Evolutionary conservation across 495 filamentous ascomycete species (phyloP).

Genomic region (Pseudomonodictys pantanalensis): DNA sequence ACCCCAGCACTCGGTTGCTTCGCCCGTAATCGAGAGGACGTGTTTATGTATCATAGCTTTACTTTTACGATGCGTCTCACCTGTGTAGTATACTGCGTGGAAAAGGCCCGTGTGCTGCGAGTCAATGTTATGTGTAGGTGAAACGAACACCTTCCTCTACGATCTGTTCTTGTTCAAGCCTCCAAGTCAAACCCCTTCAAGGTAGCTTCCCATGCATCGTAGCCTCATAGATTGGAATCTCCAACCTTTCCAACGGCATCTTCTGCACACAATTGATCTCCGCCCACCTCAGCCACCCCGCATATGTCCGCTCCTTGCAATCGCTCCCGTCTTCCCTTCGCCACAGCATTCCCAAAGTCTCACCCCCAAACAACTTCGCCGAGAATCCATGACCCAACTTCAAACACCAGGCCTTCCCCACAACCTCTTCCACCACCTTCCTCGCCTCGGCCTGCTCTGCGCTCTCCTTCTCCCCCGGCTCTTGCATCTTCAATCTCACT

Average conservation of each 20-base stretch:
- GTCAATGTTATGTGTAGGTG: too few species aligned
- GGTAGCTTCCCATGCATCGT: too few species aligned
- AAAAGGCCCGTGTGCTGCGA: too few species aligned
- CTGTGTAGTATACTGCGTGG: too few species aligned
- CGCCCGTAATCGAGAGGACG: too few species aligned
- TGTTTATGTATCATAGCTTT: too few species aligned
- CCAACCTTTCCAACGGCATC: conserved; percentile 36
- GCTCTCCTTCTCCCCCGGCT: conserved; percentile 46
- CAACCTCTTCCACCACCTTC: conserved; percentile 37
- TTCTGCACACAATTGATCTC: conserved; percentile 43
- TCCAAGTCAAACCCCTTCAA: too few species aligned
- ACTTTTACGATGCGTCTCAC: too few species aligned
- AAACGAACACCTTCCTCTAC: too few species aligned
- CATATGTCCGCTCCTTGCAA: conserved; percentile 42
- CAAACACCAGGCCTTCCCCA: conserved; percentile 50
- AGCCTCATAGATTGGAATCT: conserved; percentile 9
- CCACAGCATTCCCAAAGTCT: conserved; percentile 50
- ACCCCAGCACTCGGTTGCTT: too few species aligned
- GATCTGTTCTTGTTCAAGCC: too few species aligned
- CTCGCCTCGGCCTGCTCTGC: conserved; percentile 51
- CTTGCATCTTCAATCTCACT: conserved; percentile 50
- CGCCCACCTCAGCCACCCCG: conserved; percentile 48
- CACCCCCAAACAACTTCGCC: conserved; percentile 41
- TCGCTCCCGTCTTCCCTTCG: conserved; percentile 48
- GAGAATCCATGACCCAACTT: conserved; percentile 56